phyloP scores from a whole-genome alignment of 441 rosid species.

The Adansonia rubrostipa region DNA sequence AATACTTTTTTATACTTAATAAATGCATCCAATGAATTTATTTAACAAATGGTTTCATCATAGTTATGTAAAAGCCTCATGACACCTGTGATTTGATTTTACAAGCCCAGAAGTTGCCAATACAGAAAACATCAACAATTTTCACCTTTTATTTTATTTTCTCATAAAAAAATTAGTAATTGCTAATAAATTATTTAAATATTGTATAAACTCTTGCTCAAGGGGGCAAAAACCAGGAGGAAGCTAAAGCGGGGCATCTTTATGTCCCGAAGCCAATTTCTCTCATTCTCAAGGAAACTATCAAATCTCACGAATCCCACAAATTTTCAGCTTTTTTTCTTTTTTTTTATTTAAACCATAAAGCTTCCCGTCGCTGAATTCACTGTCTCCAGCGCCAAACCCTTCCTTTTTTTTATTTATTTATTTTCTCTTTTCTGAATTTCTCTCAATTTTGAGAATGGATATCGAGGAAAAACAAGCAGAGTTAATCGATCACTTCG shows the following conservation, averaged over 20 bases:
- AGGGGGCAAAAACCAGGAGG: not conserved
- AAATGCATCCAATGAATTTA: not conserved
- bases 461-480: constrained; percentile 90
- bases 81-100: constrained; percentile 15
- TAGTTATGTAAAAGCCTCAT: not conserved
- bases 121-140: constrained; percentile 8
- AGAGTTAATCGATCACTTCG: constrained; percentile 76
- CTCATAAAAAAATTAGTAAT: not conserved
- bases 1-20: not conserved
- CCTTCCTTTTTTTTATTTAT: not conserved
- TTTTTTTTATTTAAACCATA: not conserved
- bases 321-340: not conserved
- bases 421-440: too few relatives aligned
- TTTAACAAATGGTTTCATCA: not conserved
- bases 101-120: not conserved
- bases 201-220: not conserved
- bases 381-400: constrained; percentile 13
- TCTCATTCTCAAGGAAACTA: not conserved
- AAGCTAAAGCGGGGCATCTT: constrained; percentile 11
- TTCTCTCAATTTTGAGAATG: constrained; percentile 40
- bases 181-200: not conserved
- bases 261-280: not conserved
- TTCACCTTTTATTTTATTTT: not conserved
- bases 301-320: not conserved
- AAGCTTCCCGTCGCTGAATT: not conserved